phyloP scores from a whole-genome alignment of 176 grass and related monocot genomes.

The Oryza australiensis region DNA sequence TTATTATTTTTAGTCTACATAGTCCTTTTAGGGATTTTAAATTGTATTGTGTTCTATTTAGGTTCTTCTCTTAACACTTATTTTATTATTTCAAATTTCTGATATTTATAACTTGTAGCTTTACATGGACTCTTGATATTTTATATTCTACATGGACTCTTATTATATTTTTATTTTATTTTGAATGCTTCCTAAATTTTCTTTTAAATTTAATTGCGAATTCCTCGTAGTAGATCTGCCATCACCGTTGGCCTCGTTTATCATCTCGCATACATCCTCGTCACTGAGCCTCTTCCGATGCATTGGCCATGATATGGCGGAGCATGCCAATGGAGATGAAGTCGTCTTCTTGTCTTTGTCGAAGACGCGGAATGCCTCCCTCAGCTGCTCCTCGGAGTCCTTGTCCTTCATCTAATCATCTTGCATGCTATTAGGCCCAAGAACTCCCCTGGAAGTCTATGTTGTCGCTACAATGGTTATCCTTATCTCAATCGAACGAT shows the following conservation, averaged over 20 bases:
- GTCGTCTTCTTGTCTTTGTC: conserved; percentile 65
- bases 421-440: conserved; percentile 49
- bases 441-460: conserved; percentile 52
- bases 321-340: conserved; percentile 56
- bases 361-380: conserved; percentile 66
- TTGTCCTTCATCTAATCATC: conserved; percentile 41
- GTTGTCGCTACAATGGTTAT: too few species aligned
- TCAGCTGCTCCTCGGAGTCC: conserved; percentile 60
- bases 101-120: too few species aligned
- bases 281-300: conserved; percentile 58
- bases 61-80: too few species aligned
- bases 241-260: conserved; percentile 54
- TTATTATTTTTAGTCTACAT: too few species aligned
- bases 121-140: too few species aligned
- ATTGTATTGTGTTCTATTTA: too few species aligned
- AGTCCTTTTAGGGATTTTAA: too few species aligned
- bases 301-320: conserved; percentile 57
- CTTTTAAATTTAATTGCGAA: conserved; percentile 26
- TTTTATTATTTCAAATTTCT: too few species aligned
- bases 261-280: conserved; percentile 56
- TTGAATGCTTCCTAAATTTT: too few species aligned
- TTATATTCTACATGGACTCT: too few species aligned
- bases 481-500: too few species aligned
- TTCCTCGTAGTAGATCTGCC: conserved; percentile 61
- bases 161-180: too few species aligned